These are phyloP conservation scores for Lyophyllum shimeji DNA, from an alignment of 768 basidiomycete species.

Conservation along the genomic window DNA sequence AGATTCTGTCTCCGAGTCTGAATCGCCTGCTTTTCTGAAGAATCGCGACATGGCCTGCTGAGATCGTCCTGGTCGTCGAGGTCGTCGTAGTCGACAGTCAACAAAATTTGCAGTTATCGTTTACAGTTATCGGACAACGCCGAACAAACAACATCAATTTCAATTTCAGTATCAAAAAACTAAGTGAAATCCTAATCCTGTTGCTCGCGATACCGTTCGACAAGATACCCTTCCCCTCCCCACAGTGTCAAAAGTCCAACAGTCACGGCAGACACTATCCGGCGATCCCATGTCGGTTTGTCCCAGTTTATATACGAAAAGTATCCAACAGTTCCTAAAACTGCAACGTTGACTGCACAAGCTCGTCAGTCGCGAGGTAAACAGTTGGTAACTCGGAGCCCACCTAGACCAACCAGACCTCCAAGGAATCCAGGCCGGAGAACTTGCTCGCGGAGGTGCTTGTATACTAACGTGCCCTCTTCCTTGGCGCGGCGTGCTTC, in stretches of 20 bases:
- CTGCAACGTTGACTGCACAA: constrained; percentile 56
- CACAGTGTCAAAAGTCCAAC: constrained; percentile 61
- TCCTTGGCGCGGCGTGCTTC: constrained; percentile 57
- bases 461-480: constrained; percentile 57
- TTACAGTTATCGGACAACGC: constrained; percentile 3
- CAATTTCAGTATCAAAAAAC: not conserved
- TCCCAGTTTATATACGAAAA: constrained; percentile 67
- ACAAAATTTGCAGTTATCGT: constrained; percentile 21
- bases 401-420: constrained; percentile 61
- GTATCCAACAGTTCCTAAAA: constrained; percentile 66
- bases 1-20: constrained; percentile 70
- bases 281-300: constrained; percentile 60
- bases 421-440: constrained; percentile 67
- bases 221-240: constrained; percentile 67
- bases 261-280: constrained; percentile 54
- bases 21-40: constrained; percentile 84
- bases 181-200: not conserved
- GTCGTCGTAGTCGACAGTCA: not conserved
- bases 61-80: too few relatives aligned
- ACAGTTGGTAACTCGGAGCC: constrained; percentile 19
- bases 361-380: not conserved
- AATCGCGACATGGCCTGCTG: constrained; percentile 72
- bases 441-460: constrained; percentile 51
- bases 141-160: not conserved
- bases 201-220: not conserved